A percentile compares a stretch with the other conserved stretches of the same genome.
Evolutionary conservation across 306 rosid genomes (phyloP).

Genomic region (Ceratonia siliqua): DNA sequence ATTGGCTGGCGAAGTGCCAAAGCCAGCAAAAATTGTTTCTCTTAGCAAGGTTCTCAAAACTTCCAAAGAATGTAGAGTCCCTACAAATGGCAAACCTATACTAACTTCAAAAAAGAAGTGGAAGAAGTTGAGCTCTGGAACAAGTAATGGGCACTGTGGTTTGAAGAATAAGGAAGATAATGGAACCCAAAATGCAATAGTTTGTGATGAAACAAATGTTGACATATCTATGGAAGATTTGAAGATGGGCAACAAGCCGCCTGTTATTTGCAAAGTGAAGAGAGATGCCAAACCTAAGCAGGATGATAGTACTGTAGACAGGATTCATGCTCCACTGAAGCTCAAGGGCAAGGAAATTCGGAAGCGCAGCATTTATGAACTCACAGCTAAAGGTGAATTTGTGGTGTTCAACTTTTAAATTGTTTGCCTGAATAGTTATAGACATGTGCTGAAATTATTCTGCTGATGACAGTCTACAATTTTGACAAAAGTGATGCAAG

Average conservation of each 20-base stretch:
- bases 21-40: constrained; percentile 62
- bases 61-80: constrained; percentile 47
- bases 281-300: constrained; percentile 33
- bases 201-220: constrained; percentile 28
- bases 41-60: constrained; percentile 52
- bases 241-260: constrained; percentile 26
- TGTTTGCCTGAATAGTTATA: neutral
- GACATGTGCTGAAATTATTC: neutral
- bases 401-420: neutral
- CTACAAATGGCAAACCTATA: constrained; percentile 29
- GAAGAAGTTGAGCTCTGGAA: constrained; percentile 37
- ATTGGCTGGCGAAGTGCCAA: constrained; percentile 33
- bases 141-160: constrained; percentile 26
- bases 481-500: neutral
- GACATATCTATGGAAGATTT: constrained; percentile 33
- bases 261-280: constrained; percentile 34
- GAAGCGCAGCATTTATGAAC: constrained; percentile 65
- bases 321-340: constrained; percentile 38
- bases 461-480: neutral
- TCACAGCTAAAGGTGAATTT: constrained; percentile 55
- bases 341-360: constrained; percentile 49
- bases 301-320: constrained; percentile 27
- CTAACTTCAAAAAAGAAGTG: constrained; percentile 35
- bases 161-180: constrained; percentile 32
- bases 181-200: constrained; percentile 16